Base-by-base conservation (phyloP, 306 rosid species). In the Inga leiocalycina region DNA sequence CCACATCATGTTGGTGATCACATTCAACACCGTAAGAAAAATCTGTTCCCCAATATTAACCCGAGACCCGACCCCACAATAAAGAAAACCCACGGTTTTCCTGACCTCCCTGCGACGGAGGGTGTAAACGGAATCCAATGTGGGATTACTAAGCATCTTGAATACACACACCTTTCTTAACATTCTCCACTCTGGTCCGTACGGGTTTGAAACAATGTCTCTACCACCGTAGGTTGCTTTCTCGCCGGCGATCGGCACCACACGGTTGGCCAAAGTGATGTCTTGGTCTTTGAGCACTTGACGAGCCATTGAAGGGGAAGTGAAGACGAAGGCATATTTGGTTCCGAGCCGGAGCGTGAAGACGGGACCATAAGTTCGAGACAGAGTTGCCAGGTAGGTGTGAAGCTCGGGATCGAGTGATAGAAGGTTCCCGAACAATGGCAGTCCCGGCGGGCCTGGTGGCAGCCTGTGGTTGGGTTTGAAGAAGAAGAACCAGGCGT, bases 151-250 rank as follows among this genome's bases (percentile, higher is more conserved):
- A 6, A 92, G 92, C 99, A 92, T 93, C 85, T 93, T 95, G 4
- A 80, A 11, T 10, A 86, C 89, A 44, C 90, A 87, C 1, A 93
- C 90, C 79, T 91, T 95, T 44, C 99, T 68, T 80, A 93, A 54
- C 99, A 89, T 93, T 62, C 98, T 82, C 99, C 99, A 95, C 61
- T 95, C 92, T 0, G 90, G 76, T 3, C 97, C 98, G 44, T 93
- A 91, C 4, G 91, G 97, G 1, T 61, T 91, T 94, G 93, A 95
- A 0, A 56, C 91, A 2, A 92, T 90, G 76, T 93, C 93, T 6
- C 20, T 8, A 1, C 97, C 94, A 9, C 91, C 97, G 81, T 91
- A 88, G 0, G 84, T 2, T 2, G 85, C 80, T 10, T 77, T 75
- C 32, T 71, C 46, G 0, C 54, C 97, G 0, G 88, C 91, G 1